Percentiles rank a stretch among this genome's conserved stretches.
Conservation (phyloP, 2,329 filamentous ascomycete species). For the Bipolaris oryzae region DNA sequence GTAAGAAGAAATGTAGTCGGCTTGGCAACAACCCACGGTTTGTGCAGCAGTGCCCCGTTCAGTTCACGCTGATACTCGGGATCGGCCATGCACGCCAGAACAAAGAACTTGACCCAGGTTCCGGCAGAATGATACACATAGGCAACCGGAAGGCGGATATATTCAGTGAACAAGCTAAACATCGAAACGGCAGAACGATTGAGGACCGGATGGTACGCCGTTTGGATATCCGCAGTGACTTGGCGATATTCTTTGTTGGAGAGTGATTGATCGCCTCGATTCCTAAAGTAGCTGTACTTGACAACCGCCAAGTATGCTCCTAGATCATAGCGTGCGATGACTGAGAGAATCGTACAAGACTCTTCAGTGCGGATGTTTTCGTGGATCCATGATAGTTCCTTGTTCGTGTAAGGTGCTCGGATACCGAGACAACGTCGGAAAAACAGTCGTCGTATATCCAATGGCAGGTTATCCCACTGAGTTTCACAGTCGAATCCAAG, state of each 20-base stretch:
- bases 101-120: constrained; percentile 55
- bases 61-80: constrained; percentile 60
- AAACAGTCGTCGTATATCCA: constrained; percentile 54
- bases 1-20: constrained; percentile 53
- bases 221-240: constrained; percentile 41
- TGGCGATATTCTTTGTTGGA: constrained; percentile 43
- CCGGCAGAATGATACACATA: constrained; percentile 54
- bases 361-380: constrained; percentile 51
- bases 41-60: constrained; percentile 50
- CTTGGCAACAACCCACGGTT: constrained; percentile 45
- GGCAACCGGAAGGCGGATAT: constrained; percentile 45
- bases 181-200: constrained; percentile 37
- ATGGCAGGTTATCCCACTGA: constrained; percentile 59
- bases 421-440: constrained; percentile 55
- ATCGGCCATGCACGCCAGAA: constrained; percentile 59
- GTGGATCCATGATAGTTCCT: constrained; percentile 54
- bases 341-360: constrained; percentile 45
- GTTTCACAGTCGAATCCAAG: constrained; percentile 58
- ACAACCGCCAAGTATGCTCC: constrained; percentile 49
- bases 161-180: constrained; percentile 29
- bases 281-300: constrained; percentile 43
- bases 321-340: constrained; percentile 57
- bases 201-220: constrained; percentile 39
- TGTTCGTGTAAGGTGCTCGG: constrained; percentile 49
- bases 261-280: constrained; percentile 27